Evolutionary conservation across 805 yeast species (phyloP).

Genomic region (Saturnispora saitoi): DNA sequence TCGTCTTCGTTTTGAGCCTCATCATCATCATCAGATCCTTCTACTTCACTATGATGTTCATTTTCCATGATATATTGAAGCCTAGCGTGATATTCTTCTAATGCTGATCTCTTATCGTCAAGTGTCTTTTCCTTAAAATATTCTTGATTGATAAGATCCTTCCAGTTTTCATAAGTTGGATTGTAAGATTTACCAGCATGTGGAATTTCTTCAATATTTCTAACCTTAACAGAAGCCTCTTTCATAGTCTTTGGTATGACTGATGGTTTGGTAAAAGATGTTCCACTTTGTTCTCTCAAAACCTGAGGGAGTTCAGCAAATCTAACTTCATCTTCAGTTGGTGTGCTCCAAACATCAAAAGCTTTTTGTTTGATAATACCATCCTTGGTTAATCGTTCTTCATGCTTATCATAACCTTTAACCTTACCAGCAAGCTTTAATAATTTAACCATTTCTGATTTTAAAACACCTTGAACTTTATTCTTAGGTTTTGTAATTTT

Average conservation of each 20-base stretch:
- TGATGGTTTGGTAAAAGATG: constrained; percentile 44
- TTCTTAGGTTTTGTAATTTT: constrained; percentile 29
- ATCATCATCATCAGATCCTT: constrained; percentile 33
- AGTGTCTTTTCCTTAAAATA: constrained; percentile 53
- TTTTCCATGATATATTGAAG: constrained; percentile 59
- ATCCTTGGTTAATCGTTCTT: constrained; percentile 50
- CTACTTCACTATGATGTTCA: constrained; percentile 50
- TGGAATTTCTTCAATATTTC: constrained; percentile 45
- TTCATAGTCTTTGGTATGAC: constrained; percentile 47
- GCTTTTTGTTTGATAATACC: constrained; percentile 47
- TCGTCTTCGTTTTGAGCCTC: constrained; percentile 33
- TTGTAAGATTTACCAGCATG: constrained; percentile 90
- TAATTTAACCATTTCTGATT: constrained; percentile 53
- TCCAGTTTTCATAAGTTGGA: constrained; percentile 83
- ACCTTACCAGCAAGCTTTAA: constrained; percentile 72
- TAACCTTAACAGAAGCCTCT: constrained; percentile 44
- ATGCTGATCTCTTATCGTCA: constrained; percentile 54
- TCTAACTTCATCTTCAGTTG: constrained; percentile 10
- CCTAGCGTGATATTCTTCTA: constrained; percentile 54
- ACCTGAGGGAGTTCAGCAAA: constrained; percentile 31
- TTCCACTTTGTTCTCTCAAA: constrained; percentile 24
- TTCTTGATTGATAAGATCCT: constrained; percentile 57
- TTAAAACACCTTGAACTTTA: constrained; percentile 50
- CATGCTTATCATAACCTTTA: constrained; percentile 42
- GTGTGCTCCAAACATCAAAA: constrained; percentile 63